Evolutionary conservation across 148 eudicot species (phyloP), one percentile per base, ranked within the genome.

Genomic region (Beta vulgaris): DNA sequence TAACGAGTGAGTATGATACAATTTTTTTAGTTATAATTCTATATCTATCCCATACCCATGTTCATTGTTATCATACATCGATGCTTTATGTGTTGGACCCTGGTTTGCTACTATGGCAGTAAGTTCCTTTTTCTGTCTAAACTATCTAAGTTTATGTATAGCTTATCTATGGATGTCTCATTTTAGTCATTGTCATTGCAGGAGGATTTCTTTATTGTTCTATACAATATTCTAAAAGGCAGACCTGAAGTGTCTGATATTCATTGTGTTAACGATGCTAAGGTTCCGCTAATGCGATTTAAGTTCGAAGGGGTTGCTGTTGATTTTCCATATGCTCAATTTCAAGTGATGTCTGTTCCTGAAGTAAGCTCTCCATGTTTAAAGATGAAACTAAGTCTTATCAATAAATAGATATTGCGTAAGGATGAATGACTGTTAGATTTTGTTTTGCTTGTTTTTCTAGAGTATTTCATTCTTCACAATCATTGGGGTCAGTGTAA

Each of bases 61-160:
- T 88, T 62, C 87, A 88, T 78, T 78, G 60, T 74, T 76, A 61
- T 86, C 89, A 8, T 87, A 87, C 66, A 84, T 89, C 63, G 91
- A 89, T 76, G 88, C 87, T 59, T 29, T 89, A 29, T 89, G 91
- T 76, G 84, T 89, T 73, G 89, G 83, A 49, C 93, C 93, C 57
- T 73, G 73, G 75, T 89, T 81, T 75, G 88, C 91, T 21, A 80
- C 88, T 67, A 66, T 84, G 68, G 72, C 76, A 18, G 93, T 87
- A 78, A 80, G 91, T 75, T 57, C 29, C 39, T 32, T 61, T 69
- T 48, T 66, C 15, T 3, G 13, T 37, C 32, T 68, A 10, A 49
- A 39, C 6, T 36, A 31, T 29, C n/a, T 46, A n/a, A 57, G 46
- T 48, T 73, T 9, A 43, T 55, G 32, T 25, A 32, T 26, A 15